These are phyloP conservation scores for Antrodiella citrinella DNA, from an alignment of 768 basidiomycete genomes.

Conservation along the genomic window DNA sequence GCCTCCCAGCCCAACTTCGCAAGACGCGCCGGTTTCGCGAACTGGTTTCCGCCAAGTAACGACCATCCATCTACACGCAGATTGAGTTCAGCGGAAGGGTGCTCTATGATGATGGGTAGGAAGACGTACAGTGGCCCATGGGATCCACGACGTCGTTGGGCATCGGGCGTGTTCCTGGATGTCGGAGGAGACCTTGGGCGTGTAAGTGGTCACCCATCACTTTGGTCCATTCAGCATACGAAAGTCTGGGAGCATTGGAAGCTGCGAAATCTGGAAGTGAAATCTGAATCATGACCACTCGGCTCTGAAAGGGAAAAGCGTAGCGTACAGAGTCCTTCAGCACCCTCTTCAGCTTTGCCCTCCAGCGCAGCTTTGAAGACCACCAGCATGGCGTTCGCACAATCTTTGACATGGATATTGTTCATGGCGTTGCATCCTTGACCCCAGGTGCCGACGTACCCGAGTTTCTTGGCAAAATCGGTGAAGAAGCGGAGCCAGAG, in stretches of 20 bases:
- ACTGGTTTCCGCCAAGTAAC: conserved; percentile 30
- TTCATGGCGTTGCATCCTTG: conserved; percentile 29
- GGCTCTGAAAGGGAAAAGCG: background rate
- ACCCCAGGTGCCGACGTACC: conserved; percentile 36
- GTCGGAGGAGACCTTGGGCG: conserved; percentile 25
- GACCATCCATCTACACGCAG: conserved; percentile 30
- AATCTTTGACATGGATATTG: conserved; percentile 35
- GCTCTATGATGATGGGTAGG: no score
- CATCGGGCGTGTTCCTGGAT: conserved; percentile 27
- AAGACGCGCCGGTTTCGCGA: conserved; percentile 27
- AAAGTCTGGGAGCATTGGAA: conserved; percentile 19
- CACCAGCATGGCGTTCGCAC: conserved; percentile 25
- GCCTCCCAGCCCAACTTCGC: conserved; percentile 34
- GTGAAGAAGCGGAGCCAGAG: conserved; percentile 30
- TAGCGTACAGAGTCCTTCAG: conserved; percentile 34
- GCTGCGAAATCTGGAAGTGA: conserved; percentile 25
- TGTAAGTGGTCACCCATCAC: conserved; percentile 29
- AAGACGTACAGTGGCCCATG: conserved; percentile 29
- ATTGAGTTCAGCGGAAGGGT: no score
- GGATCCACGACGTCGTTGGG: conserved; percentile 27
- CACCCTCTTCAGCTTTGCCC: conserved; percentile 33
- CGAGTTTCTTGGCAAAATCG: conserved; percentile 23
- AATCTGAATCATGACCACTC: conserved; percentile 3
- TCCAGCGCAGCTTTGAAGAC: conserved; percentile 33
- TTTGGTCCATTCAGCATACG: conserved; percentile 24